These are phyloP conservation scores for Ploettnerulaceae sp. DNA, from an alignment of 2,329 filamentous ascomycete genomes.

Conservation along the genomic window DNA sequence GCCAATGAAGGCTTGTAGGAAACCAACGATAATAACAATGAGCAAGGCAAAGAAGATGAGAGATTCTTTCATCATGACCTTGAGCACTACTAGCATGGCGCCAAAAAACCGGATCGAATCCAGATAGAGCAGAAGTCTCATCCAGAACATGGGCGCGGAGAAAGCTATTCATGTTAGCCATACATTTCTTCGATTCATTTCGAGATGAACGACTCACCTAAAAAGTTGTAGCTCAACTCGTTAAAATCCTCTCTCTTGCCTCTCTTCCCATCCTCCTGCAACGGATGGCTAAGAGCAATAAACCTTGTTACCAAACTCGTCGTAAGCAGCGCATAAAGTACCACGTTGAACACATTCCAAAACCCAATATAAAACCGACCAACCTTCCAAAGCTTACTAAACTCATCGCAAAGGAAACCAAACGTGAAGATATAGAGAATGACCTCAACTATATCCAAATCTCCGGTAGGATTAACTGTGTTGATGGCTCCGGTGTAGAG, in stretches of 20 bases:
- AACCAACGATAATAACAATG: conserved; percentile 75
- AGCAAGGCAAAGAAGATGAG: conserved; percentile 95
- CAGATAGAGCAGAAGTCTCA: conserved; percentile 82
- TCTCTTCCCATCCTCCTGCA: conserved; percentile 31
- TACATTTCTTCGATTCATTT: neutral
- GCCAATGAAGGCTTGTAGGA: conserved; percentile 91
- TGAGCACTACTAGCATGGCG: conserved; percentile 94
- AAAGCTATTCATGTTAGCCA: conserved; percentile 53
- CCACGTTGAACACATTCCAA: conserved; percentile 92
- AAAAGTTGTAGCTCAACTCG: conserved; percentile 83
- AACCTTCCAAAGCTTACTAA: conserved; percentile 88
- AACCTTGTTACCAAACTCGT: conserved; percentile 76
- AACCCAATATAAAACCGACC: conserved; percentile 88
- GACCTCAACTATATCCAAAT: conserved; percentile 78
- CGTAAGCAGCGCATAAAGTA: conserved; percentile 73
- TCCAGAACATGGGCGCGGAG: conserved; percentile 95
- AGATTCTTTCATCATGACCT: conserved; percentile 91
- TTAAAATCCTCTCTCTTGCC: conserved; percentile 62
- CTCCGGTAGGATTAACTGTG: conserved; percentile 80
- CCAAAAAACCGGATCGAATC: conserved; percentile 95
- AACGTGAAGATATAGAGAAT: conserved; percentile 87
- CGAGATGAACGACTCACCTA: conserved; percentile 38
- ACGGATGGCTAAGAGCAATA: conserved; percentile 64
- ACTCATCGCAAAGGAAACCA: conserved; percentile 84
- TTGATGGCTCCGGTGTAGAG: conserved; percentile 92